These are phyloP conservation scores for Myxozyma monticola DNA, from an alignment of 805 yeast genomes.

Conservation along the genomic window DNA sequence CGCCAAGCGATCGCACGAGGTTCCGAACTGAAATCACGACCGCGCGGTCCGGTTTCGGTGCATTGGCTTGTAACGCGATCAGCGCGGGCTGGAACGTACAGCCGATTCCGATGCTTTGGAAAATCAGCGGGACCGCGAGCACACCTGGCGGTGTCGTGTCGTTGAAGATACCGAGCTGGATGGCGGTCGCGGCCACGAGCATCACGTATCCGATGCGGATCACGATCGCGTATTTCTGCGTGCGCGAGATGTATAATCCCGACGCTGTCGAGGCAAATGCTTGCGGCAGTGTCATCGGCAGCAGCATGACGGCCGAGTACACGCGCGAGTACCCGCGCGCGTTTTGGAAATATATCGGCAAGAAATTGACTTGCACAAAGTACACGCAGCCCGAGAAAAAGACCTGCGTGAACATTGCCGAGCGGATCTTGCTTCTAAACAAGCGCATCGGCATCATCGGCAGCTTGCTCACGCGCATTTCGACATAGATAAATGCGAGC, in stretches of 20 bases:
- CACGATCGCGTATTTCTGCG: slow-evolving; percentile 47
- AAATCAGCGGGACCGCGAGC: slow-evolving; percentile 40
- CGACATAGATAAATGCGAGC: slow-evolving; percentile 49
- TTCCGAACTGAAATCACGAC: slow-evolving; percentile 60
- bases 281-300: slow-evolving; percentile 50
- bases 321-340: slow-evolving; percentile 46
- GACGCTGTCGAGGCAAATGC: slow-evolving; percentile 46
- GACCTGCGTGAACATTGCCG: slow-evolving; percentile 42
- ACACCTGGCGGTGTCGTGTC: slow-evolving; percentile 40
- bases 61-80: slow-evolving; percentile 57
- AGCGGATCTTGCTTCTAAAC: slow-evolving; percentile 42
- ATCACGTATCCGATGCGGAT: slow-evolving; percentile 45
- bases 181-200: slow-evolving; percentile 47
- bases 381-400: slow-evolving; percentile 53
- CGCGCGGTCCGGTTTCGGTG: slow-evolving; percentile 54
- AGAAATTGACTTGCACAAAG: slow-evolving; percentile 49
- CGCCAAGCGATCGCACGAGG: slow-evolving; percentile 59
- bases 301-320: slow-evolving; percentile 44
- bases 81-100: slow-evolving; percentile 56
- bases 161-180: slow-evolving; percentile 41
- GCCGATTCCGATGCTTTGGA: slow-evolving; percentile 50
- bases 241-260: slow-evolving; percentile 49
- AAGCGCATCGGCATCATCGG: slow-evolving; percentile 57
- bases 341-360: slow-evolving; percentile 52
- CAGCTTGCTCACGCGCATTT: slow-evolving; percentile 49